Conservation (phyloP, 495 filamentous ascomycete genomes). For the Mytilinidion resinicola region DNA sequence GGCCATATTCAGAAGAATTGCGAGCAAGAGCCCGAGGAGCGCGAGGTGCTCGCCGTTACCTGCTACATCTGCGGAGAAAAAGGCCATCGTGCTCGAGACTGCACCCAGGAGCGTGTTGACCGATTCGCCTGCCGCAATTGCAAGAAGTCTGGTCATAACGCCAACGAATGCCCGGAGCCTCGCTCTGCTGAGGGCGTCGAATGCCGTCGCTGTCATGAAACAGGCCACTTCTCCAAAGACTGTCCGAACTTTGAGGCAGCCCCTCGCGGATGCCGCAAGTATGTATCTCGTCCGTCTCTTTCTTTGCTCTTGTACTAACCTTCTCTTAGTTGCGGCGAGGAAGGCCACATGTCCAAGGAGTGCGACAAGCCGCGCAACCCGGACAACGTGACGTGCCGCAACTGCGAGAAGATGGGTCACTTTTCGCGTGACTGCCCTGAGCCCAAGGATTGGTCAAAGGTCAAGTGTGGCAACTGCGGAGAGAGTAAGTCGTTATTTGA, state of each 20-base stretch:
- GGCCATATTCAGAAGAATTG: slow-evolving; percentile 67
- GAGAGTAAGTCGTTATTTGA: slow-evolving; percentile 38
- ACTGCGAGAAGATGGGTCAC: slow-evolving; percentile 70
- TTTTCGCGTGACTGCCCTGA: slow-evolving; percentile 64
- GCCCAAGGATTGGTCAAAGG: slow-evolving; percentile 66
- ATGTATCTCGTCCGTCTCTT: no score
- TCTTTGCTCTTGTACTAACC: no score
- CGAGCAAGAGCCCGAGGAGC: slow-evolving; percentile 44
- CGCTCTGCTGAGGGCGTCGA: slow-evolving; percentile 67
- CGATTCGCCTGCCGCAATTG: slow-evolving; percentile 77
- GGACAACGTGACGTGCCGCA: slow-evolving; percentile 53
- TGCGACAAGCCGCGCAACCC: slow-evolving; percentile 51
- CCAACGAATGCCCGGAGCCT: slow-evolving; percentile 62
- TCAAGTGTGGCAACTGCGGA: slow-evolving; percentile 70
- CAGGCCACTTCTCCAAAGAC: slow-evolving; percentile 82
- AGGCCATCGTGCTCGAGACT: slow-evolving; percentile 68
- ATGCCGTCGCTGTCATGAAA: slow-evolving; percentile 69
- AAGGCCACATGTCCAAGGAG: slow-evolving; percentile 51
- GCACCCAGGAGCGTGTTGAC: slow-evolving; percentile 49
- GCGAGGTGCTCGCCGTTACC: slow-evolving; percentile 46
- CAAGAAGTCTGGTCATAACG: slow-evolving; percentile 55
- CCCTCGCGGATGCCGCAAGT: slow-evolving; percentile 48
- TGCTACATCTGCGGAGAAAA: slow-evolving; percentile 68
- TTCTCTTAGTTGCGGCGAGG: slow-evolving; percentile 31
- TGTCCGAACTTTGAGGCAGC: slow-evolving; percentile 55